Evolutionary conservation across 768 basidiomycete genomes (phyloP).

Genomic region (Pseudohyphozyma bogoriensis): DNA sequence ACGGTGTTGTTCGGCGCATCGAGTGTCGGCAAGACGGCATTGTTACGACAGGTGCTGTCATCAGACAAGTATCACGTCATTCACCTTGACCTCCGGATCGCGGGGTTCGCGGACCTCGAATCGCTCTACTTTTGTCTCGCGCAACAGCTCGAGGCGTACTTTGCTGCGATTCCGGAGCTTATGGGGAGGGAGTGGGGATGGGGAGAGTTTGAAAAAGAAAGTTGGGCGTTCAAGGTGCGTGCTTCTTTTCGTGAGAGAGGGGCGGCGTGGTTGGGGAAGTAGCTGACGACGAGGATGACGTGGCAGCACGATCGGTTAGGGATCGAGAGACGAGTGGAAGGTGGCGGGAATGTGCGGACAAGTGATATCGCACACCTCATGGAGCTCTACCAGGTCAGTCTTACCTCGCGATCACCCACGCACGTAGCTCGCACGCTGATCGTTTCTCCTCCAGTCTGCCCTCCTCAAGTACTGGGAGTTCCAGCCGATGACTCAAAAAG

Average conservation of each 20-base stretch:
- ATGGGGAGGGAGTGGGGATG: constrained; percentile 49
- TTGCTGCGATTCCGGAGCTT: constrained; percentile 53
- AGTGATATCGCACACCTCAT: constrained; percentile 72
- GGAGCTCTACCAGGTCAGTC: constrained; percentile 67
- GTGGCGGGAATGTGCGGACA: constrained; percentile 51
- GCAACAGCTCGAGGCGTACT: constrained; percentile 71
- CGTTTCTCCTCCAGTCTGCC: constrained; percentile 45
- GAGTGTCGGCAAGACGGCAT: constrained; percentile 69
- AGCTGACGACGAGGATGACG: not conserved
- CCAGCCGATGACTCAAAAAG: constrained; percentile 37
- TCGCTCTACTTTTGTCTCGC: constrained; percentile 66
- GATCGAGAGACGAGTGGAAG: constrained; percentile 54
- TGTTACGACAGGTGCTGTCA: constrained; percentile 66
- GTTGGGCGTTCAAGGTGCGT: constrained; percentile 65
- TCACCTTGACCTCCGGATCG: constrained; percentile 69
- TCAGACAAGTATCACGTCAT: constrained; percentile 62
- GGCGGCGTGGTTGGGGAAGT: no score
- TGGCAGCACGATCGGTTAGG: constrained; percentile 62
- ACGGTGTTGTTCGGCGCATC: constrained; percentile 71
- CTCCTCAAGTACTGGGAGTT: constrained; percentile 66
- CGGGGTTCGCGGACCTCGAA: constrained; percentile 68
- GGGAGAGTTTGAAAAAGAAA: constrained; percentile 58
- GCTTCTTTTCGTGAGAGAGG: not conserved
- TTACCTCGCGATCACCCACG: not conserved
- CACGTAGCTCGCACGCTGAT: no score